Conservation (phyloP, 768 basidiomycete species). For the Termitomyces sp. region DNA sequence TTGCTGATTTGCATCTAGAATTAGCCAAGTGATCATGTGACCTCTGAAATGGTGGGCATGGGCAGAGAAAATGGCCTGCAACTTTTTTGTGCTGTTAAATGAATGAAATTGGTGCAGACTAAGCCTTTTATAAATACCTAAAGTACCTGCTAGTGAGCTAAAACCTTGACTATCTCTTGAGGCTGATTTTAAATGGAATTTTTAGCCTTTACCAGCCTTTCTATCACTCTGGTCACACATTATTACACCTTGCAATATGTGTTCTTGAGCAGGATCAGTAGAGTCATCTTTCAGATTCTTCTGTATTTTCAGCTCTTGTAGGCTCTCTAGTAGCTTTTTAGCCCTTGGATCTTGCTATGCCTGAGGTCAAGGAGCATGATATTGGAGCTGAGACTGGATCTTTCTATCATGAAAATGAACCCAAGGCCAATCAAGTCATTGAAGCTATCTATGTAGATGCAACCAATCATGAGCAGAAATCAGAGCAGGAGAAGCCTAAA, state of each 20-base stretch:
- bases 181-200: no score
- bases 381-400: neutral
- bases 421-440: neutral
- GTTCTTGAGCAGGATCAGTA: neutral
- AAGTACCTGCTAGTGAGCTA: neutral
- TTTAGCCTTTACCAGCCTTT: neutral
- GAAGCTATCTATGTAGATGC: neutral
- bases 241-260: neutral
- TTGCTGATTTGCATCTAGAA: no score
- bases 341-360: neutral
- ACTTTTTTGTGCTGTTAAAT: neutral
- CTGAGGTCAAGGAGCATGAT: neutral
- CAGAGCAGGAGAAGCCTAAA: neutral
- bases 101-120: neutral
- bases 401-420: neutral
- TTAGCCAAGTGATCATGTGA: no score
- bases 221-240: neutral
- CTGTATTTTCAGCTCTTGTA: neutral
- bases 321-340: neutral
- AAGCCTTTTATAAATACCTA: neutral
- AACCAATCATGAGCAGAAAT: neutral
- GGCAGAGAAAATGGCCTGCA: no score
- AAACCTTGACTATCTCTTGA: neutral
- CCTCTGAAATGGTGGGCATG: no score
- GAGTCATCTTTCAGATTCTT: neutral